Conservation (phyloP, 2,329 filamentous ascomycete species). For the Tolypocladium inflatum region DNA sequence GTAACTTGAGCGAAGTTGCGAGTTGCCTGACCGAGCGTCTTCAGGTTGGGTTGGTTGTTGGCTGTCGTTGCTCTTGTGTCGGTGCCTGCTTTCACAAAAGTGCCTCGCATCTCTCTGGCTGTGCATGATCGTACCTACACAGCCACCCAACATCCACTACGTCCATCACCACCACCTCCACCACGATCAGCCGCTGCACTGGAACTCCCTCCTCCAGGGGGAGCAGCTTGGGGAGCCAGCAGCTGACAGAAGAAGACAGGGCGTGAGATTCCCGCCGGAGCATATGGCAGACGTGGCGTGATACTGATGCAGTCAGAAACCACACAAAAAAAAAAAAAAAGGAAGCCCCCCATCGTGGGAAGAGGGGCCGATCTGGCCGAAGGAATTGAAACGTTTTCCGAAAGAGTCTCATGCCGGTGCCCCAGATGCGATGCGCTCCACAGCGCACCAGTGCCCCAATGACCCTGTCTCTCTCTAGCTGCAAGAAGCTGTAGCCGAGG, state of each 20-base stretch:
- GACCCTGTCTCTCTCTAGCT: background rate
- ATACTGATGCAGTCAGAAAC: background rate
- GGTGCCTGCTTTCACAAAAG: background rate
- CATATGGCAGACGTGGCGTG: background rate
- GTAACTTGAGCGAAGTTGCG: background rate
- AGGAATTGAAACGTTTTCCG: background rate
- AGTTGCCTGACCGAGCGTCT: background rate
- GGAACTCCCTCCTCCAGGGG: background rate
- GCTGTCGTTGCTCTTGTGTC: background rate
- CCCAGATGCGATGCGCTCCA: background rate
- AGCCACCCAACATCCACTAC: background rate
- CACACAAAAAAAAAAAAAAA: background rate
- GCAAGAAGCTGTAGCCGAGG: background rate
- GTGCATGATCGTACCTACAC: slow-evolving; percentile 1
- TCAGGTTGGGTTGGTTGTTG: background rate
- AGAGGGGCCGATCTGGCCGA: background rate
- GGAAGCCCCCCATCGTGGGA: background rate
- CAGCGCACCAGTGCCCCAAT: no score
- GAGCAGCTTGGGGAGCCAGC: background rate
- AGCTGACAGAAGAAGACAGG: background rate
- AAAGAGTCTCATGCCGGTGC: background rate
- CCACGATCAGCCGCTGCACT: background rate
- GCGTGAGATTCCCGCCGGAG: background rate
- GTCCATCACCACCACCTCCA: background rate
- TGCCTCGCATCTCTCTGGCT: background rate